Base-by-base conservation (phyloP, 192 early-diverging fungal species). In the Coemansia sp. region DNA sequence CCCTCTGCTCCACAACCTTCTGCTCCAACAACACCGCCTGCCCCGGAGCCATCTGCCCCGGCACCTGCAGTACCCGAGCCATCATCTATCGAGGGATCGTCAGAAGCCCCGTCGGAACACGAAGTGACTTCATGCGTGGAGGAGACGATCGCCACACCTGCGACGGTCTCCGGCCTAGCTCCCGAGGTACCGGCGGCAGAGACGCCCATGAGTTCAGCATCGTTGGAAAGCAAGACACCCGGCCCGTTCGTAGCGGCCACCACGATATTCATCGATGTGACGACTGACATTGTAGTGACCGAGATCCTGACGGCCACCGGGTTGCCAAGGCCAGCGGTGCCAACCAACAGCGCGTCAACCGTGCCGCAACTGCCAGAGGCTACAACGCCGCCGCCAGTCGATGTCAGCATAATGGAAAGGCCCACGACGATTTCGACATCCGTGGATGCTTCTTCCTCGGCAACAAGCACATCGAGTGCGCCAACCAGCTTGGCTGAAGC, bases 21-120 rank as follows among this genome's bases (percentile, higher is more conserved):
- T 29, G 29, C 29, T 29, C 29, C 29, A 29, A 29, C 29, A 29
- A 11, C 38, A 40, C 54, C 59, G 2, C 50, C 50, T 8, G 17
- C 36, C 6, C 73, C 67, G 13, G 61, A 54, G 32, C 63, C 68
- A 9, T 40, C 66, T 0, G 22, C 50, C 13, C 65, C 58, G 4
- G 59, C 35, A 17, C 58, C 69, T 2, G 38, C n/a, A 0, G 29
- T 9, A 2, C 55, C 55, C 11, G 34, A 8, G 34, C n/a, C 55
- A 15, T 57, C 55, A 19, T 57, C 55, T 11, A 57, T 36, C 23
- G 33, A 57, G 5, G 55, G 29, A 8, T 34, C 55, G 15, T 33
- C 55, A 5, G 55, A 57, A 36, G 17, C 55, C 4, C 33, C 55
- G 17, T 7, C n/a, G 5, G 52, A 32, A 4, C 9, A 25, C 13